A percentile compares a stretch with the other conserved stretches of the same genome.
phyloP scores from a whole-genome alignment of 352 stramenopile genomes.

The Globisporangium abappressorium region DNA sequence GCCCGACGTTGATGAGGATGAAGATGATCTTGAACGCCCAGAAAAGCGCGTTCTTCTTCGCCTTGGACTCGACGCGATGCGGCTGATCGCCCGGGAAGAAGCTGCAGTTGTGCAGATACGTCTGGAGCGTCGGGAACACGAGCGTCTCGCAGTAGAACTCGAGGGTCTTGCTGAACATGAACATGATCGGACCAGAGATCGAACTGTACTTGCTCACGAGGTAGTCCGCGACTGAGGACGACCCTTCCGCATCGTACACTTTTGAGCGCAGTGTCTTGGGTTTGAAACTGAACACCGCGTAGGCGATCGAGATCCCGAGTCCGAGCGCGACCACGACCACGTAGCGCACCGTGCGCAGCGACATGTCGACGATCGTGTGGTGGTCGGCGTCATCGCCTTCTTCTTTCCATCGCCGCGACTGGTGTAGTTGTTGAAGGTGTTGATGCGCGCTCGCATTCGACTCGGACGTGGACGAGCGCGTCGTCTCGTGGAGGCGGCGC shows the following conservation, averaged over 20 bases:
- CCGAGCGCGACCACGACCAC: slow-evolving; percentile 19
- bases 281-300: slow-evolving; percentile 19
- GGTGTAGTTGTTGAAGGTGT: not conserved
- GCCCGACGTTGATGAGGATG: slow-evolving; percentile 25
- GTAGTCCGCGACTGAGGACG: slow-evolving; percentile 12
- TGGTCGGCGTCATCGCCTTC: slow-evolving; percentile 17
- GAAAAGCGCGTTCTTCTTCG: slow-evolving; percentile 20
- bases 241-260: slow-evolving; percentile 16
- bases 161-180: slow-evolving; percentile 15
- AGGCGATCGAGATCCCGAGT: slow-evolving; percentile 18
- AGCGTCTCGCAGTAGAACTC: slow-evolving; percentile 26
- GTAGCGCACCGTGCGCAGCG: slow-evolving; percentile 21
- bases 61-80: slow-evolving; percentile 19
- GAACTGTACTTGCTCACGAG: slow-evolving; percentile 17
- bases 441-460: not conserved
- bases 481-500: not conserved
- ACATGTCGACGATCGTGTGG: slow-evolving; percentile 25
- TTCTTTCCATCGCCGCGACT: slow-evolving; percentile 6
- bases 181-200: slow-evolving; percentile 22
- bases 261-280: slow-evolving; percentile 9
- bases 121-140: slow-evolving; percentile 22
- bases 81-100: slow-evolving; percentile 28
- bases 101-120: slow-evolving; percentile 24
- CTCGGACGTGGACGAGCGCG: slow-evolving; percentile 13
- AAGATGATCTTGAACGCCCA: slow-evolving; percentile 20